Percentiles rank a stretch among this genome's conserved stretches.
These are phyloP conservation scores for Saccharomycopsis sp. DNA, from an alignment of 805 yeast species.

Conservation along the genomic window DNA sequence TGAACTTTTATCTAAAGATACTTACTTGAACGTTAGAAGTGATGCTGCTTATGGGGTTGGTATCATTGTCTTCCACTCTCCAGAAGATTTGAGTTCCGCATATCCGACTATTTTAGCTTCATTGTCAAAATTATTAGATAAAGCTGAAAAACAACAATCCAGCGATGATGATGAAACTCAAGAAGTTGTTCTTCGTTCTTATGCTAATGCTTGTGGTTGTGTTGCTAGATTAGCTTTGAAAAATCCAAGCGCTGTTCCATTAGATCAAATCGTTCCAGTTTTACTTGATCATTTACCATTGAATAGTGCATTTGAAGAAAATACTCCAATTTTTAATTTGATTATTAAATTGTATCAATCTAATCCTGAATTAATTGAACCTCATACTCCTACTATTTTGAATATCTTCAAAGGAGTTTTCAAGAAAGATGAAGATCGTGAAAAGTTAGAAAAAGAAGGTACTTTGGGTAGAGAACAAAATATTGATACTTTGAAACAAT, in stretches of 20 bases:
- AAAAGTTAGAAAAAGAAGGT: slow-evolving; percentile 57
- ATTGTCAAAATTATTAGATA: slow-evolving; percentile 61
- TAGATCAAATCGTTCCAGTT: slow-evolving; percentile 64
- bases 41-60: slow-evolving; percentile 97
- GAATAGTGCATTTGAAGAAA: slow-evolving; percentile 83
- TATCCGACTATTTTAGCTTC: slow-evolving; percentile 62
- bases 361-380: slow-evolving; percentile 43
- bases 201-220: slow-evolving; percentile 95
- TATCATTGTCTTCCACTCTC: slow-evolving; percentile 42
- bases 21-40: slow-evolving; percentile 81
- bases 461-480: slow-evolving; percentile 82
- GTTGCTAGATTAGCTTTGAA: slow-evolving; percentile 84
- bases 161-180: slow-evolving; percentile 67
- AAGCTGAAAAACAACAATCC: slow-evolving; percentile 47
- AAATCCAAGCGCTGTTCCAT: slow-evolving; percentile 62
- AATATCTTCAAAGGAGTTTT: slow-evolving; percentile 63
- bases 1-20: slow-evolving; percentile 59
- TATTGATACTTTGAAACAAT: slow-evolving; percentile 68
- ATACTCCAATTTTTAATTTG: slow-evolving; percentile 77
- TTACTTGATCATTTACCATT: slow-evolving; percentile 76
- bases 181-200: slow-evolving; percentile 72
- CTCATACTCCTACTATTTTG: slow-evolving; percentile 50
- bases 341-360: slow-evolving; percentile 61
- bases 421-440: slow-evolving; percentile 63
- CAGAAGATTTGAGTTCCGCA: slow-evolving; percentile 44